Conservation (phyloP, 768 basidiomycete genomes). For the Bullera alba region DNA sequence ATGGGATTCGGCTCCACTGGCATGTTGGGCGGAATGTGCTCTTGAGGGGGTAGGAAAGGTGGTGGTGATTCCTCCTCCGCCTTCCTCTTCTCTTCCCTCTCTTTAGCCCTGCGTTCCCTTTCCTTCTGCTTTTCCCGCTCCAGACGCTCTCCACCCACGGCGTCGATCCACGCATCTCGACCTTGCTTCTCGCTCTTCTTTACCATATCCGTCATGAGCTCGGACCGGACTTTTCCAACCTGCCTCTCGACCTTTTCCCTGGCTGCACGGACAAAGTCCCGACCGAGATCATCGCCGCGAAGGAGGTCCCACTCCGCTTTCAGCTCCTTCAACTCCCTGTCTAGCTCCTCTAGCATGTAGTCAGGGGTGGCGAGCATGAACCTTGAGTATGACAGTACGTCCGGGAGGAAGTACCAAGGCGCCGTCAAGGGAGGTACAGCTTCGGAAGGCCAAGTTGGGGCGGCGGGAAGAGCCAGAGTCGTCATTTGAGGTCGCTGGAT, state of each 20-base stretch:
- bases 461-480: constrained; percentile 86
- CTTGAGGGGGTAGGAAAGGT: constrained; percentile 21
- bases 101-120: constrained; percentile 21
- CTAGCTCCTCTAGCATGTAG: constrained; percentile 69
- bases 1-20: constrained; percentile 27
- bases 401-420: constrained; percentile 92
- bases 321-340: constrained; percentile 65
- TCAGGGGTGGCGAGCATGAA: constrained; percentile 94
- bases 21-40: constrained; percentile 24
- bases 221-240: constrained; percentile 63
- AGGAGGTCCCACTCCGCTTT: constrained; percentile 62
- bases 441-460: constrained; percentile 88
- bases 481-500: constrained; percentile 91
- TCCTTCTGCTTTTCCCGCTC: constrained; percentile 28
- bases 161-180: constrained; percentile 37
- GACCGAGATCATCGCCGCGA: constrained; percentile 64
- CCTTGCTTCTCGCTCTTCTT: constrained; percentile 60
- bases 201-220: constrained; percentile 65
- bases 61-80: constrained; percentile 19
- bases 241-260: constrained; percentile 69
- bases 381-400: constrained; percentile 76
- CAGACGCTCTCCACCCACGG: constrained; percentile 26
- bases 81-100: constrained; percentile 12
- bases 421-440: constrained; percentile 83
- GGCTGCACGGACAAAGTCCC: constrained; percentile 73